Conservation (phyloP, 2,329 filamentous ascomycete species). For the Fusarium secorum region DNA sequence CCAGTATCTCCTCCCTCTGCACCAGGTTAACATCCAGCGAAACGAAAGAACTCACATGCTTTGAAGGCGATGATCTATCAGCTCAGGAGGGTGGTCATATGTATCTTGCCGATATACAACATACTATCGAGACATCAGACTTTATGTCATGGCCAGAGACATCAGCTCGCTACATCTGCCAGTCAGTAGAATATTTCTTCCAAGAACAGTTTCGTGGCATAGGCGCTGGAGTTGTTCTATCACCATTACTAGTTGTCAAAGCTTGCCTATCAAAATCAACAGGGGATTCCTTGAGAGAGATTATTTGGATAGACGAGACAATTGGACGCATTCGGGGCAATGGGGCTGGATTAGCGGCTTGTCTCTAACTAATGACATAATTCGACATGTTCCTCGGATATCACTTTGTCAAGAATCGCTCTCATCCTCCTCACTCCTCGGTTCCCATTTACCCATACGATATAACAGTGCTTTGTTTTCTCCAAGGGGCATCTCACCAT, state of each 20-base stretch:
- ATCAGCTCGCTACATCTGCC: neutral
- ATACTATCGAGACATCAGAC: fast-evolving
- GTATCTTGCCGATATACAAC: neutral
- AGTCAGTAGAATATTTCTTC: neutral
- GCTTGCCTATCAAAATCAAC: neutral
- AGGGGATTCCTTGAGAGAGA: neutral
- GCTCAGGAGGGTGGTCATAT: fast-evolving
- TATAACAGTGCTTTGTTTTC: neutral
- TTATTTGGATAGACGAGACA: neutral
- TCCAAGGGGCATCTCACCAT: neutral
- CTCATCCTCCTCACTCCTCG: neutral
- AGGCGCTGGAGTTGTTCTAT: neutral
- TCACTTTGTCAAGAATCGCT: too few relatives aligned
- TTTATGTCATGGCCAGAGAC: neutral
- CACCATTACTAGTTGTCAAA: neutral
- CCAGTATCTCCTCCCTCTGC: fast-evolving
- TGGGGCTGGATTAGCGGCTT: neutral
- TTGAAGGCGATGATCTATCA: fast-evolving
- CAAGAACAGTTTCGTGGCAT: neutral
- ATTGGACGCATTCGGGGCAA: neutral
- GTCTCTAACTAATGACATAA: fast-evolving
- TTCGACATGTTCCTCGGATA: fast-evolving
- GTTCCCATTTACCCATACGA: neutral
- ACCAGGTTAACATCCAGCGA: fast-evolving
- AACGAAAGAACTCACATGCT: fast-evolving